Base-by-base conservation (phyloP, 1,284 basidiomycete species). In the Cryptococcus sp. region DNA sequence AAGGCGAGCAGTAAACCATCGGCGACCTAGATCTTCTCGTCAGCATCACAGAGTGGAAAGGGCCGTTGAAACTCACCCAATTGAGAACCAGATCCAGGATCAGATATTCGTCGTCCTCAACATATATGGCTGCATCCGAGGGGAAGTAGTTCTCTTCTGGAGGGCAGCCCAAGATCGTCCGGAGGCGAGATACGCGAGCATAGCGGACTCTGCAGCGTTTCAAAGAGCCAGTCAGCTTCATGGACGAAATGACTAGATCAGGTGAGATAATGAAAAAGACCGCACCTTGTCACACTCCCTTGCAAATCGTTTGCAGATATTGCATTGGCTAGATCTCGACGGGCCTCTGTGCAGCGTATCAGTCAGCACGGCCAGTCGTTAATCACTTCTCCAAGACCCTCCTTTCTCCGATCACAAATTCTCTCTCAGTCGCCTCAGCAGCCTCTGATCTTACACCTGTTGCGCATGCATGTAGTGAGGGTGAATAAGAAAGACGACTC, bases 51-150 rank as follows among this genome's bases (percentile, higher is more conserved):
- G 8, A 22, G 22, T 23, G 15, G 20, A 16, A 44, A 29, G 4
- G 16, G 13, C 25, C 15, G n/a, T 4, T 11, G 15, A 2, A 1
- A 65, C 73, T 66, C 57, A 76, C 91, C 87, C 90, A 93, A 78
- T 94, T 97, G 72, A 96, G 88, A 66, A 95, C 91, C 66, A 99
- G 84, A 78, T 97, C 92, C 62, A 93, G 85, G 3, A 88, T 86
- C 81, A 94, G 86, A 75, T 92, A 97, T 71, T 92, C 82, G 45
- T 82, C 81, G 79, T 95, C 89, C 45, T 88, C 78, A 11, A 85
- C 82, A 62, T 89, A 83, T 71, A 86, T 86, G 58, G 87, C 83
- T 2, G 84, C 86, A 57, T 89, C 87, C 41, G 57, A 59, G 3
- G 72, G 68, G 44, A 68, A 60, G 4, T 73, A 69, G 40, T 75